phyloP scores from a whole-genome alignment of 345 rosid species.

The Populus simonii region DNA sequence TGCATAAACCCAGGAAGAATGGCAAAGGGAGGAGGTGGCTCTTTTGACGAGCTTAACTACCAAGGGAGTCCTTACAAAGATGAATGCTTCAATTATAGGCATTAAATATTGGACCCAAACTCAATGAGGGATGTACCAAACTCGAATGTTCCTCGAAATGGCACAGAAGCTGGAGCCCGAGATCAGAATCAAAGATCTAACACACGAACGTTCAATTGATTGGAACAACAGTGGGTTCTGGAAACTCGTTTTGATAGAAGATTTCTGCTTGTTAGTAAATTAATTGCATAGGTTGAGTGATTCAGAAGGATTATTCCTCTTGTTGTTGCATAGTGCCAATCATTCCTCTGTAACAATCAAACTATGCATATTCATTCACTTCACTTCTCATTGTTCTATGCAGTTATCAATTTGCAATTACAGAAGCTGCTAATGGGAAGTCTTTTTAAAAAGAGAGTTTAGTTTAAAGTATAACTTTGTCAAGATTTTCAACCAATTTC shows the following conservation, averaged over 20 bases:
- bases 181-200: slow-evolving; percentile 2
- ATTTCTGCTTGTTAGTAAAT: not conserved
- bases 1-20: slow-evolving; percentile 88
- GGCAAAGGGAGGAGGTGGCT: slow-evolving; percentile 81
- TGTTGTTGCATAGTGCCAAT: not conserved
- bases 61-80: slow-evolving; percentile 48
- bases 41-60: slow-evolving; percentile 70
- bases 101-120: slow-evolving; percentile 34
- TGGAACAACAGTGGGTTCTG: not conserved
- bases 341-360: not conserved
- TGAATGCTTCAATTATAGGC: slow-evolving; percentile 62
- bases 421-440: not conserved
- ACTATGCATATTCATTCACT: not conserved
- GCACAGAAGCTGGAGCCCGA: not conserved
- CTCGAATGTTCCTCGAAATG: not conserved
- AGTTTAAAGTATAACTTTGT: not conserved
- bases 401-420: too few relatives aligned
- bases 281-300: not conserved
- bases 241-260: not conserved
- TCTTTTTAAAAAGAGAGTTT: not conserved
- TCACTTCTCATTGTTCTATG: not conserved
- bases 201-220: not conserved
- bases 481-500: not conserved
- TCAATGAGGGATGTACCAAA: not conserved
- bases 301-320: not conserved